Evolutionary conservation across 2,329 filamentous ascomycete species (phyloP), one percentile per base, ranked within the genome.

Genomic region (Hymenoscyphus scutula): DNA sequence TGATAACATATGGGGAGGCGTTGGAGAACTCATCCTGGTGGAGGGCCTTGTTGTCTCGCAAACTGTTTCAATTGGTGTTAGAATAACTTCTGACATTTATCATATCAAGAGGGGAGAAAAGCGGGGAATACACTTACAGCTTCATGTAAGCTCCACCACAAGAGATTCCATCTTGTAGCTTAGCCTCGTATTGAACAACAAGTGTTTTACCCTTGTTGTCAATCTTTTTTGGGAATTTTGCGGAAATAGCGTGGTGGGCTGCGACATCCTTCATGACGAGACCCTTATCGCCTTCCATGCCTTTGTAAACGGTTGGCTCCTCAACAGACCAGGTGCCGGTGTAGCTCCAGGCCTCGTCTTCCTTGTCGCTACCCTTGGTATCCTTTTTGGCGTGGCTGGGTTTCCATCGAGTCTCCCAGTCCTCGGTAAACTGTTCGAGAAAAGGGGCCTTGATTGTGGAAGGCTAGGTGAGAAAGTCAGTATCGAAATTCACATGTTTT

Each of bases 101-200:
- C 15, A 30, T n/a, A 25, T 11, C 7, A 3, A 25, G n/a, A 25
- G 45, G 19, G 19, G 45, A 11, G n/a, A 51, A 19, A 51, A 51
- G 11, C 11, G 10, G 7, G 45, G 23, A 25, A 10, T 32, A 19
- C 4, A 59, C 41, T 59, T 45, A 90, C 71, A 99, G 91, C 89
- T 99, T 99, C 84, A 99, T 84, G 84, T 99, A 99, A 72, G 95
- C 95, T 79, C 95, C 95, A 84, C 95, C 95, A 77, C 95, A 99
- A 79, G 97, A 93, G 67, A 99, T 88, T 72, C 92, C 93, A 77
- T 95, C 92, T 82, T 99, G 95, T 69, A 97, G 90, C 87, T 99
- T 99, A 76, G 98, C 95, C 79, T 99, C 95, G 77, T 99, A 99
- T 81, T 99, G 95, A 60, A 99, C 92, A 71, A 99, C 95, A 58